These are phyloP conservation scores for Suhomyces faveliae DNA, from an alignment of 805 yeast genomes.

Conservation along the genomic window DNA sequence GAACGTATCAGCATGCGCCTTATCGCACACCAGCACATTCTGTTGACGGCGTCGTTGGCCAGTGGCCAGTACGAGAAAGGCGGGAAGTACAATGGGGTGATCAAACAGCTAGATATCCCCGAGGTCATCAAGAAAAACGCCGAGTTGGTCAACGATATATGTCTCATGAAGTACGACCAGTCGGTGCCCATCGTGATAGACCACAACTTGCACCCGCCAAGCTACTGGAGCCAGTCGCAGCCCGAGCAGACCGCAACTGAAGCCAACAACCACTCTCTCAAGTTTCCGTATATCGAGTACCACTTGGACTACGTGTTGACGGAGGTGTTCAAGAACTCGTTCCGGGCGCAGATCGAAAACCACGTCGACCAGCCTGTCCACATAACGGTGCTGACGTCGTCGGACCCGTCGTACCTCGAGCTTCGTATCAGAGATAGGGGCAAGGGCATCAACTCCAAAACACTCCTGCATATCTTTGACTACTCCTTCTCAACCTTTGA, in stretches of 20 bases:
- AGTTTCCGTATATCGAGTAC: conserved; percentile 79
- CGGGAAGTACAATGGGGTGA: conserved; percentile 55
- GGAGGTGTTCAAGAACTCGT: conserved; percentile 83
- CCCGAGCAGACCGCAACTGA: conserved; percentile 15
- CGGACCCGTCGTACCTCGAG: conserved; percentile 49
- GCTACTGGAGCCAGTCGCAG: conserved; percentile 29
- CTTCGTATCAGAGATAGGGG: conserved; percentile 84
- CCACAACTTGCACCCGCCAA: conserved; percentile 28
- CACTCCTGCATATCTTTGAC: conserved; percentile 70
- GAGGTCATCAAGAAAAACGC: conserved; percentile 63
- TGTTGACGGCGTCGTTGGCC: conserved; percentile 46
- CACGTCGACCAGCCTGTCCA: conserved; percentile 38
- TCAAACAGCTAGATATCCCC: conserved; percentile 62
- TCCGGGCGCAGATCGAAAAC: conserved; percentile 83
- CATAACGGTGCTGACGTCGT: conserved; percentile 36
- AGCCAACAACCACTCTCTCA: conserved; percentile 39
- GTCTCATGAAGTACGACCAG: conserved; percentile 79
- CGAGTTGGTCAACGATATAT: conserved; percentile 77
- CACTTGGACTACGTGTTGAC: conserved; percentile 86
- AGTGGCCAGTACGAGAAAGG: conserved; percentile 51
- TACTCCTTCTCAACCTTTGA: conserved; percentile 84
- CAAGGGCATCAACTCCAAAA: conserved; percentile 75
- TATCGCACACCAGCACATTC: conserved; percentile 81
- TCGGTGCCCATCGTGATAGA: conserved; percentile 61
- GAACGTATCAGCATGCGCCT: conserved; percentile 87